These are phyloP conservation scores for Aspergillus mulundensis DNA, from an alignment of 495 filamentous ascomycete genomes.

Conservation along the genomic window DNA sequence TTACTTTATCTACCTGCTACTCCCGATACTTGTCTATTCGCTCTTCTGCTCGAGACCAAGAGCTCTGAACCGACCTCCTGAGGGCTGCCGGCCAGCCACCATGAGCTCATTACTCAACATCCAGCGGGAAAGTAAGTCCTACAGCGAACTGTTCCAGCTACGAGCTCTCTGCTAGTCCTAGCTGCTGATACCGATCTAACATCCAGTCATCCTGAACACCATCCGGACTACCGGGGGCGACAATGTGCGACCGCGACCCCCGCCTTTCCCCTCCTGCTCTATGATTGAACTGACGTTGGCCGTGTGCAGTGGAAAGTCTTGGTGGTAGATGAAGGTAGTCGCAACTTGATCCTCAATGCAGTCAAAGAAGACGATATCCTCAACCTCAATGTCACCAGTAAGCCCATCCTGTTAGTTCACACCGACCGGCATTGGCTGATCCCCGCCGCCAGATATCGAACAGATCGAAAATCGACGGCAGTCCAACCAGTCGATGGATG, in stretches of 20 bases:
- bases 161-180: background rate
- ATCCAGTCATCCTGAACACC: constrained; percentile 54
- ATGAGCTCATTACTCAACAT: constrained; percentile 52
- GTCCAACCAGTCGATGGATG: constrained; percentile 83
- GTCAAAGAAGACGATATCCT: constrained; percentile 93
- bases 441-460: constrained; percentile 68
- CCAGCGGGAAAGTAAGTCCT: constrained; percentile 47
- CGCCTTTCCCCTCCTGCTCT: constrained; percentile 19
- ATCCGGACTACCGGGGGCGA: constrained; percentile 55
- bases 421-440: constrained; percentile 24
- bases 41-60: background rate
- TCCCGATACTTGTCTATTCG: background rate
- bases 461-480: constrained; percentile 79
- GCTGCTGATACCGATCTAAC: background rate
- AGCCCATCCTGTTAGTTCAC: constrained; percentile 20
- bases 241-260: constrained; percentile 46
- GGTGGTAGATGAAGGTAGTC: constrained; percentile 75
- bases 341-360: constrained; percentile 78
- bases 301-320: constrained; percentile 85
- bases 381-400: constrained; percentile 92
- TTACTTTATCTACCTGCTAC: background rate
- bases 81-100: constrained; percentile 37
- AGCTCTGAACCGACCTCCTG: constrained; percentile 9
- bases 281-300: constrained; percentile 26
- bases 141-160: background rate